Base-by-base conservation (phyloP, 495 filamentous ascomycete species). In the Aspergillus carlsbadensis region DNA sequence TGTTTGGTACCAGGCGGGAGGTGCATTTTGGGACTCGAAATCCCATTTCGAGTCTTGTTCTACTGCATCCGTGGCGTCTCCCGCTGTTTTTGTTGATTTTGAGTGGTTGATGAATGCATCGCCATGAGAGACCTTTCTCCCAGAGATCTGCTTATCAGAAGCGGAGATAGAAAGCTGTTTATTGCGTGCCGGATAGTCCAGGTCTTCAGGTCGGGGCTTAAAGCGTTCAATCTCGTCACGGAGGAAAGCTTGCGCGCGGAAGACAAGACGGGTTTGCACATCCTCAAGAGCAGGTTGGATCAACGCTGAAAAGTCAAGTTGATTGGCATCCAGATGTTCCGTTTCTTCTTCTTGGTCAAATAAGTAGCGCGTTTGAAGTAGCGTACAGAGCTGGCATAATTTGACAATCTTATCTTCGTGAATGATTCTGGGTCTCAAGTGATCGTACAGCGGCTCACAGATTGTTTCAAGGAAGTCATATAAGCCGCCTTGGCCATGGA, bases 341-440 rank as follows among this genome's bases (percentile, higher is more conserved):
- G 83, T 76, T 42, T 88, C 81, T 43, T 96, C 91, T 40, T 88
- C 87, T 35, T 81, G 79, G 41, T 88, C 84, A 20, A 87, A 75
- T 62, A 92, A 79, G 59, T 96, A 96, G 39, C 87, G 84, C n/a
- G 89, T 89, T 60, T 92, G 90, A 10, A 96, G 74, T 67, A 92
- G 79, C 8, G 86, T 87, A 52, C 91, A 87, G 1, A 96, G 73
- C 61, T 90, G 88, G 70, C 91, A 96, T 4, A 93, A 81, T 73
- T 88, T 83, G 74, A 91, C 62, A 59, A 88, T 75, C 73, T 82
- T 82, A 17, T 78, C 85, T 65, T 90, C 87, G 58, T 87, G 86
- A 40, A 89, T 87, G 20, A 84, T 88, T 29, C 81, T 75, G 7
- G 87, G 87, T 31, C 84, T 78, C 20, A 91, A 74, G 59, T 88